phyloP scores from a whole-genome alignment of 306 rosid species.

The Pyrus communis region DNA sequence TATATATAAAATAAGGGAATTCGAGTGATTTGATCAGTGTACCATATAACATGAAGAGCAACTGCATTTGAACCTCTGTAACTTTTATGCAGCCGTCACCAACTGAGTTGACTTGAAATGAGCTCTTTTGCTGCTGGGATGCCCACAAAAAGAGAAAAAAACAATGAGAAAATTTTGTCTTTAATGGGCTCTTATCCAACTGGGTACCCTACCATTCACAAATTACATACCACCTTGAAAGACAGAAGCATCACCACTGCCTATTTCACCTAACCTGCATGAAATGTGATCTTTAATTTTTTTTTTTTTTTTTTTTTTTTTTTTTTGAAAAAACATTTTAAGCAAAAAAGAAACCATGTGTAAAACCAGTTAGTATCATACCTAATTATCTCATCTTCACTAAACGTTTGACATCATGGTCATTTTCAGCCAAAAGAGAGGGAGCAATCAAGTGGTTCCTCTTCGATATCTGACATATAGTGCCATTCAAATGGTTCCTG shows the following conservation, averaged over 20 bases:
- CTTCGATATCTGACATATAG: constrained; percentile 75
- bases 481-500: constrained; percentile 90
- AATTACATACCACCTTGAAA: constrained; percentile 27
- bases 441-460: constrained; percentile 81
- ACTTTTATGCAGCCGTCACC: constrained; percentile 63
- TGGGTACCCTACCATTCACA: constrained; percentile 25
- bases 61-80: constrained; percentile 65
- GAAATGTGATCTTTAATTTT: constrained; percentile 13
- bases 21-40: neutral
- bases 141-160: constrained; percentile 50
- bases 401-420: constrained; percentile 53
- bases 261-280: constrained; percentile 67
- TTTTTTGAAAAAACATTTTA: neutral
- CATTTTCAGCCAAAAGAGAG: constrained; percentile 84
- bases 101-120: constrained; percentile 37
- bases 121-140: constrained; percentile 68
- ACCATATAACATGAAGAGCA: constrained; percentile 70
- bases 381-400: constrained; percentile 77
- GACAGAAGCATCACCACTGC: constrained; percentile 36
- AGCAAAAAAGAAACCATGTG: neutral
- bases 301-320: no score
- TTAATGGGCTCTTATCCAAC: constrained; percentile 32
- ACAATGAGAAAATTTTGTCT: constrained; percentile 58
- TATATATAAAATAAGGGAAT: no score
- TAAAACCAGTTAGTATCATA: constrained; percentile 10